Evolutionary conservation across 768 basidiomycete species (phyloP).

Genomic region (Agaricus subrufescens): DNA sequence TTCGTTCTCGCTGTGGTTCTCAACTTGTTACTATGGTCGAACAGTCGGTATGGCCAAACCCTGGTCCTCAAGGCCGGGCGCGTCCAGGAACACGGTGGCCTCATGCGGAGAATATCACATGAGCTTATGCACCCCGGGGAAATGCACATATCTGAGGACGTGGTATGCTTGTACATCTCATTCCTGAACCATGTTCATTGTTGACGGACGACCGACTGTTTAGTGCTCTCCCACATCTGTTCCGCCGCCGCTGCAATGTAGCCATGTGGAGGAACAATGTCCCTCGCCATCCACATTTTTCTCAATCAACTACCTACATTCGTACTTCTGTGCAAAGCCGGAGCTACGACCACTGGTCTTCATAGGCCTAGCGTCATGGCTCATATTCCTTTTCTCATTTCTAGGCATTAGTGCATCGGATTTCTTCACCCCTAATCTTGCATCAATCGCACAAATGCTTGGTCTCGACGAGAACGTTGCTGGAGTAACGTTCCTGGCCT

Average conservation of each 20-base stretch:
- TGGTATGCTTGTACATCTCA: conserved; percentile 6
- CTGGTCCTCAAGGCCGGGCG: conserved; percentile 19
- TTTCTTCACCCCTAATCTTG: conserved; percentile 96
- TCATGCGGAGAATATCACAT: conserved; percentile 38
- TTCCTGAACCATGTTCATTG: background rate
- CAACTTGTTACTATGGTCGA: conserved; percentile 65
- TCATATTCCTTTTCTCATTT: conserved; percentile 90
- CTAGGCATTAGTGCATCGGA: conserved; percentile 94
- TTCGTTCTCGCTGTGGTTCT: conserved; percentile 49
- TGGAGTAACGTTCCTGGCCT: conserved; percentile 94
- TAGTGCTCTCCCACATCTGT: conserved; percentile 67
- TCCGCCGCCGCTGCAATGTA: conserved; percentile 54
- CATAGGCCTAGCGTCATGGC: conserved; percentile 66
- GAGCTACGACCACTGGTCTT: conserved; percentile 58
- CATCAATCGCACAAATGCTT: conserved; percentile 80
- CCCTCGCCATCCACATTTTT: conserved; percentile 58
- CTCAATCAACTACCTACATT: conserved; percentile 60
- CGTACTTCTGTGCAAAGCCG: conserved; percentile 65
- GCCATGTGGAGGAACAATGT: conserved; percentile 57
- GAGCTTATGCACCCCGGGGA: conserved; percentile 28
- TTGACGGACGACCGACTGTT: background rate
- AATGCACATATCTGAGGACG: conserved; percentile 9
- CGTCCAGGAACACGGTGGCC: conserved; percentile 22
- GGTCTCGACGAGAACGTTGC: conserved; percentile 91
- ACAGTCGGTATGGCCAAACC: conserved; percentile 42